Conservation (phyloP, 2,329 filamentous ascomycete genomes). For the Exophiala oligosperma region DNA sequence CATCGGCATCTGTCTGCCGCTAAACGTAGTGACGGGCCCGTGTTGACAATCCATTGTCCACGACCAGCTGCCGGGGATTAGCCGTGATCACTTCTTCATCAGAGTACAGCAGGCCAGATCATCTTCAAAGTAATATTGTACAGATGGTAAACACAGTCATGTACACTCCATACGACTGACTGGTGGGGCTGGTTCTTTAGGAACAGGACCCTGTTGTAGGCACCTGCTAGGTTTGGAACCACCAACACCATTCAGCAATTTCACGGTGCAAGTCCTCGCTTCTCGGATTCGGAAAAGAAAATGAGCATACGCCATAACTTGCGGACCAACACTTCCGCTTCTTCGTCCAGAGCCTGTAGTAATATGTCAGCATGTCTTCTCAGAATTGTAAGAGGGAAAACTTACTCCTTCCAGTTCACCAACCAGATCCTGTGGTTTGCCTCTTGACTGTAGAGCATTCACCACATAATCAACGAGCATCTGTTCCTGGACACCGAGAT, state of each 20-base stretch:
- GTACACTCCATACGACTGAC: too few relatives aligned
- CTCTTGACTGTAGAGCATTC: constrained; percentile 75
- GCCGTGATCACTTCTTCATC: too few relatives aligned
- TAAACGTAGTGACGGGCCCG: too few relatives aligned
- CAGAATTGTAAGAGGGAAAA: constrained; percentile 23
- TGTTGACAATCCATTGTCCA: too few relatives aligned
- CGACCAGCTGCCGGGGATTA: too few relatives aligned
- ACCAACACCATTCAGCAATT: background rate
- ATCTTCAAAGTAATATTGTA: too few relatives aligned
- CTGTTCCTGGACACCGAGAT: constrained; percentile 93
- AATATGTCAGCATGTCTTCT: constrained; percentile 10
- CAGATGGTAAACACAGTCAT: too few relatives aligned
- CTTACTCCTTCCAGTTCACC: constrained; percentile 81
- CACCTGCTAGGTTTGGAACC: background rate
- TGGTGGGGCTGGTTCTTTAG: too few relatives aligned
- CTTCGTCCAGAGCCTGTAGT: constrained; percentile 80
- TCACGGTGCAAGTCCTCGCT: constrained; percentile 74
- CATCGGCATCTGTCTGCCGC: too few relatives aligned
- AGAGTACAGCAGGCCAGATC: too few relatives aligned
- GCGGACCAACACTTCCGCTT: constrained; percentile 89
- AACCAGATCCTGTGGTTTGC: constrained; percentile 74
- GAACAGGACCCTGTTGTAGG: background rate
- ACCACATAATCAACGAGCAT: constrained; percentile 91
- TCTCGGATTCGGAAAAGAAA: constrained; percentile 95
- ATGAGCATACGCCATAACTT: constrained; percentile 99